Percentiles rank a stretch among this genome's conserved stretches.
Conservation (phyloP, 768 basidiomycete genomes). For the Asterophora parasitica region DNA sequence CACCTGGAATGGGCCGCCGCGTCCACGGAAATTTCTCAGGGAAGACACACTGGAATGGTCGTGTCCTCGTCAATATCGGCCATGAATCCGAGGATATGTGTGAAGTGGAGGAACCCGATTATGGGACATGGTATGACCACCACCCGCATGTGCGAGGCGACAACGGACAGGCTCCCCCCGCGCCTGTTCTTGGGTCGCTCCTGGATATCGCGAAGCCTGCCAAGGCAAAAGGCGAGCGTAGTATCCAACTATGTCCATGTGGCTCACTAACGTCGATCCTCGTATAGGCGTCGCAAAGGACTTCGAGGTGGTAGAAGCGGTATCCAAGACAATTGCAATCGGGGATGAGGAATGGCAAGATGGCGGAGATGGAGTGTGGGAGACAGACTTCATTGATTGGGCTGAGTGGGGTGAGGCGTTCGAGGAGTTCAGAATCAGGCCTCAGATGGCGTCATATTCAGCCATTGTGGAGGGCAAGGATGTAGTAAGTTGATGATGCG, state of each 20-base stretch:
- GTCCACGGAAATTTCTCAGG: slow-evolving; percentile 1
- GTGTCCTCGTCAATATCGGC: background rate
- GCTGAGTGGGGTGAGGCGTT: slow-evolving; percentile 9
- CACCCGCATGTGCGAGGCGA: background rate
- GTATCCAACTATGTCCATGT: too few relatives aligned
- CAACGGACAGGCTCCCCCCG: background rate
- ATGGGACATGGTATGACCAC: background rate
- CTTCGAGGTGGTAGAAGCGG: background rate
- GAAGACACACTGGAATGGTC: slow-evolving; percentile 10
- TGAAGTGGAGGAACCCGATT: too few relatives aligned
- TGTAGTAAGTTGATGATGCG: too few relatives aligned
- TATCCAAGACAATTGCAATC: slow-evolving; percentile 4
- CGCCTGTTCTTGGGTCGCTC: slow-evolving; percentile 2
- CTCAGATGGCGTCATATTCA: background rate
- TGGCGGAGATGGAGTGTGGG: background rate
- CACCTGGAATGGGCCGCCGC: slow-evolving; percentile 9
- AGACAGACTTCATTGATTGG: slow-evolving; percentile 8
- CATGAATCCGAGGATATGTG: background rate
- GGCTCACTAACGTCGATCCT: too few relatives aligned
- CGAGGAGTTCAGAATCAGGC: background rate
- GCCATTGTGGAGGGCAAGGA: background rate
- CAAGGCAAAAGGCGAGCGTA: slow-evolving; percentile 8
- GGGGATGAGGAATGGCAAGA: slow-evolving; percentile 6
- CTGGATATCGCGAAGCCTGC: slow-evolving; percentile 14
- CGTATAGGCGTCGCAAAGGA: too few relatives aligned